A percentile compares a stretch with the other conserved stretches of the same genome.
Conservation (phyloP, 768 basidiomycete species). For the Leucocoprinus leucothites region DNA sequence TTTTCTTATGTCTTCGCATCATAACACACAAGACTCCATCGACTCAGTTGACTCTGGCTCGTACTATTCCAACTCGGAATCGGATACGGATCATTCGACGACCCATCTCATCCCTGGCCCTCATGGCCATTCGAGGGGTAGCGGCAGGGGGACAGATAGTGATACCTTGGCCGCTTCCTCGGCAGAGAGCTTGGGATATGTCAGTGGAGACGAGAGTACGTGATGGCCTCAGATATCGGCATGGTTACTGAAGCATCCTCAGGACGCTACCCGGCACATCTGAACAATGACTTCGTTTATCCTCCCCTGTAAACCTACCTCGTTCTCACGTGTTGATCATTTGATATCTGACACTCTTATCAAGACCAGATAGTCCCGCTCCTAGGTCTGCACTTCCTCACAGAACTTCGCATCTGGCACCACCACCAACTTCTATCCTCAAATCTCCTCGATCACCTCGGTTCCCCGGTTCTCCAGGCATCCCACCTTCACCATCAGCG, state of each 20-base stretch:
- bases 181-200: slow-evolving; percentile 6
- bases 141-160: background rate
- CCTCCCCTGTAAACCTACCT: background rate
- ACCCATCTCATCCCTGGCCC: background rate
- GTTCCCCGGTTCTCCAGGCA: background rate
- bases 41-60: background rate
- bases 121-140: background rate
- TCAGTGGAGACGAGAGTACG: slow-evolving; percentile 7
- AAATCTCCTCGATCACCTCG: slow-evolving; percentile 1
- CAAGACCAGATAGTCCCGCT: background rate
- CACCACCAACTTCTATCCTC: background rate
- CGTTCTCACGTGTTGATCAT: background rate
- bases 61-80: slow-evolving; percentile 2
- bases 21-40: background rate
- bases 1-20: slow-evolving; percentile 2
- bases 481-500: background rate
- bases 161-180: slow-evolving; percentile 2
- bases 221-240: background rate
- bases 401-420: background rate
- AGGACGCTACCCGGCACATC: slow-evolving; percentile 1
- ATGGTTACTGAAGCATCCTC: background rate
- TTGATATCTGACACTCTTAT: background rate
- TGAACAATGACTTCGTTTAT: slow-evolving; percentile 1
- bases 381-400: background rate
- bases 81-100: background rate